Percentiles rank a stretch among this genome's conserved stretches.
phyloP scores from a whole-genome alignment of 495 filamentous ascomycete species.

The Staphylotrichum tortipilum region DNA sequence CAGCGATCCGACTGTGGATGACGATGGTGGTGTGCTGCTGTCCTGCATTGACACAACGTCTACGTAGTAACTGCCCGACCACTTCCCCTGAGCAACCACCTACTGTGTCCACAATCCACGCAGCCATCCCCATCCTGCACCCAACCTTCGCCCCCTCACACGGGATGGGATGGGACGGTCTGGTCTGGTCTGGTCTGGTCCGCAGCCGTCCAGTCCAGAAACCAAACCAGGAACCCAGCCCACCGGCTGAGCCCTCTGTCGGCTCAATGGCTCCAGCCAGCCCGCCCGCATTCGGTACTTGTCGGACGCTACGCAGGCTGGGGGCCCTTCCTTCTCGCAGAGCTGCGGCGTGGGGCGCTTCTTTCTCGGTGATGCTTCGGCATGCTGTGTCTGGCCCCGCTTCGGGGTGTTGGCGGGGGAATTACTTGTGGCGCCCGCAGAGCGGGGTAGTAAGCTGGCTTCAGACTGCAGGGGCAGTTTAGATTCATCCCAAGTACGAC shows the following conservation, averaged over 20 bases:
- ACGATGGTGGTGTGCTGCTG: too few species aligned
- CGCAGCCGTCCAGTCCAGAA: too few species aligned
- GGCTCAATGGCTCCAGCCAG: neutral
- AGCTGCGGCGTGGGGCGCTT: slow-evolving; percentile 1
- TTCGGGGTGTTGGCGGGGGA: neutral
- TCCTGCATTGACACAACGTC: neutral
- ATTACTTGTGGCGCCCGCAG: too few species aligned
- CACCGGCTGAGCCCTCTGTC: too few species aligned
- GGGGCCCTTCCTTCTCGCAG: slow-evolving; percentile 14
- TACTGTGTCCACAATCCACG: too few species aligned
- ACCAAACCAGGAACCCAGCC: too few species aligned
- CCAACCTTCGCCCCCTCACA: neutral
- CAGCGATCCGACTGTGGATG: neutral
- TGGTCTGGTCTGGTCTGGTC: too few species aligned
- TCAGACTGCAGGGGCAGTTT: neutral
- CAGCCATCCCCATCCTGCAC: neutral
- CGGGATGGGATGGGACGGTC: too few species aligned
- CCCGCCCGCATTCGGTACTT: neutral
- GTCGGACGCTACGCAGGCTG: neutral
- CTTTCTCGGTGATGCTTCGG: slow-evolving; percentile 23
- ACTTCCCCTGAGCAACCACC: too few species aligned
- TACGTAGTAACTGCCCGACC: too few species aligned
- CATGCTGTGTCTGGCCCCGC: slow-evolving; percentile 3
- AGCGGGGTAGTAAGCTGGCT: slow-evolving; percentile 5
- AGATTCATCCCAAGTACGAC: too few species aligned